Conservation (phyloP, 2,329 filamentous ascomycete genomes). For the Fusarium haematococcum region DNA sequence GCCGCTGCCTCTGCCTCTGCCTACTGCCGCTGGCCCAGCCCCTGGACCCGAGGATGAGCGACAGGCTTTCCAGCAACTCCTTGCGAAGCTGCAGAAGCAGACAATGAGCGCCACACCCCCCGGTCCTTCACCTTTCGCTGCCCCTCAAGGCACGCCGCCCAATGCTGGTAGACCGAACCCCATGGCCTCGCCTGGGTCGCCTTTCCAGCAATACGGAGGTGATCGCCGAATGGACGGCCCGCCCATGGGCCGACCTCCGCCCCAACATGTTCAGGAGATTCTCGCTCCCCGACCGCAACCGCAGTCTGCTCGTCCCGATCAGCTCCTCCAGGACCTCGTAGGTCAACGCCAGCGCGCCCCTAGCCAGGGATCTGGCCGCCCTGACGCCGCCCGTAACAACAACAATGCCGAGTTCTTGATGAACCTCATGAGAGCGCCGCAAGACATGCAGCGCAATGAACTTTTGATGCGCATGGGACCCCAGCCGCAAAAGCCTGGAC, state of each 20-base stretch:
- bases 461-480: constrained; percentile 62
- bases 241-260: constrained; percentile 54
- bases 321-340: constrained; percentile 71
- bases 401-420: constrained; percentile 87
- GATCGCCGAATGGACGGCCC: constrained; percentile 56
- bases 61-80: constrained; percentile 84
- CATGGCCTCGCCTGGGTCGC: constrained; percentile 59
- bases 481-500: constrained; percentile 55
- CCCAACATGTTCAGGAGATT: constrained; percentile 63
- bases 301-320: constrained; percentile 66
- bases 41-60: constrained; percentile 75
- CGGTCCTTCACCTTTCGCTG: constrained; percentile 56
- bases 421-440: constrained; percentile 75
- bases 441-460: constrained; percentile 65
- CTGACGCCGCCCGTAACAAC: constrained; percentile 62
- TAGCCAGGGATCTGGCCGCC: constrained; percentile 61
- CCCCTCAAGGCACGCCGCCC: constrained; percentile 49
- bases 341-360: constrained; percentile 68
- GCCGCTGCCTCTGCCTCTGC: constrained; percentile 39
- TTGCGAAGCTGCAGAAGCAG: constrained; percentile 81
- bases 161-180: constrained; percentile 51
- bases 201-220: constrained; percentile 60
- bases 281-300: constrained; percentile 63
- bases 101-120: constrained; percentile 61
- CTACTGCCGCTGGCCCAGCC: constrained; percentile 42